Evolutionary conservation across 2,329 filamentous ascomycete species (phyloP), one percentile per base, ranked within the genome.

Genomic region (Fusarium lateritium): DNA sequence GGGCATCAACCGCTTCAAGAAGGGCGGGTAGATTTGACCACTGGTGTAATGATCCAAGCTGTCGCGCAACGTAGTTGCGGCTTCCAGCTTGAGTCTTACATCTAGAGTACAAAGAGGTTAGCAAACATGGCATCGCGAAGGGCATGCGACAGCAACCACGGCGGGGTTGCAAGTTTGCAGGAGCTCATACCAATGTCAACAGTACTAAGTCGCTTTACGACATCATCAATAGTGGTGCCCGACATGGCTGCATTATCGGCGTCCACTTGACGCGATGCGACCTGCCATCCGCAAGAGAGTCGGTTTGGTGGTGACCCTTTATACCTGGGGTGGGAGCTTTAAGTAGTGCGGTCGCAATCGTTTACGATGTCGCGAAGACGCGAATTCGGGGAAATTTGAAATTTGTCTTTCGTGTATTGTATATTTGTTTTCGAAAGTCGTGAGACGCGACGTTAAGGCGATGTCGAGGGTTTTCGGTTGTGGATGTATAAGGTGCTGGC

Each of bases 1-100:
- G 39, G 96, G 96, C 83, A 98, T 92, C 75, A 98, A 86, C 80
- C 93, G 93, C 76, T 93, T 89, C 63, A 99, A 86, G 78, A 99
- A 98, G 51, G 88, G 85, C 28, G 88, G 82, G 79, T 98, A 99
- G 74, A 90, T 90, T 56, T 88, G 85, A 54, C 92, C 91, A 75
- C 88, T 89, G 56, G 92, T 94, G 83, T 96, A 97, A 76, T 94
- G 88, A 70, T 99, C 97, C 72, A 98, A 90, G 75, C 88, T 94
- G 81, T 99, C 97, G 78, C 96, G 93, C 75, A 99, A 85, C 70
- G 94, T 92, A 53, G 91, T 90, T 66, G 95, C 94, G 69, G 94
- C 90, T 75, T 94, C 93, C 66, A 92, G 88, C 83, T 94, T 97
- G 61, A 89, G 82, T 82, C 93, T 93, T 61, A 91, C 83, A 83